phyloP scores from a whole-genome alignment of 2,329 filamentous ascomycete genomes.

The Fusarium verrucosum region DNA sequence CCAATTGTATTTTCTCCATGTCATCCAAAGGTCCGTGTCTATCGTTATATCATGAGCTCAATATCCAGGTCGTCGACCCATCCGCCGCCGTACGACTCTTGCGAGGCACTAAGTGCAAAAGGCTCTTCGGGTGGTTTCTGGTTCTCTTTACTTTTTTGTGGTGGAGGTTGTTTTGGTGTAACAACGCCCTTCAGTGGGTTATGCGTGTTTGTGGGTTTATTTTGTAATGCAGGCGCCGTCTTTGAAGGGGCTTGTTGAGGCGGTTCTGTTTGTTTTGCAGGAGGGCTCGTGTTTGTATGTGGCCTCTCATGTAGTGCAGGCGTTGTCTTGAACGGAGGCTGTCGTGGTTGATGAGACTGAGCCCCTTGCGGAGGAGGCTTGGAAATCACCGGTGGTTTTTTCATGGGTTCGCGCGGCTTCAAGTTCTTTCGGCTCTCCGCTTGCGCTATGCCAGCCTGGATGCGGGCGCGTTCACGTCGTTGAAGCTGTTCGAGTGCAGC shows the following conservation, averaged over 20 bases:
- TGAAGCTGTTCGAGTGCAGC: slow-evolving; percentile 47
- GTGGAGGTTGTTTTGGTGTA: neutral
- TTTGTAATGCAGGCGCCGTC: neutral
- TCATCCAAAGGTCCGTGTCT: slow-evolving; percentile 18
- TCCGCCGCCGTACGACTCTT: slow-evolving; percentile 52
- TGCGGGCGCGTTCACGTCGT: slow-evolving; percentile 37
- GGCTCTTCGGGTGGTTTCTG: slow-evolving; percentile 24
- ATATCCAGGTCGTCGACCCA: slow-evolving; percentile 52
- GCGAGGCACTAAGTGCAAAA: slow-evolving; percentile 43
- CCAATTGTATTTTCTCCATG: neutral
- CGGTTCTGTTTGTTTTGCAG: neutral
- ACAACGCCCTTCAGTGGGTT: neutral
- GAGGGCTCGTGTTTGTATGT: neutral
- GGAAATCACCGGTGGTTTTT: neutral
- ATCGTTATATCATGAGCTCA: slow-evolving; percentile 45
- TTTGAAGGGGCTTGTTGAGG: neutral
- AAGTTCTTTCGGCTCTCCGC: slow-evolving; percentile 8
- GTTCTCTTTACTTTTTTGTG: slow-evolving; percentile 39
- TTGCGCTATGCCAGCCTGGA: slow-evolving; percentile 34
- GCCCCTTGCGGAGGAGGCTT: neutral
- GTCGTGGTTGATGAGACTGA: slow-evolving; percentile 1
- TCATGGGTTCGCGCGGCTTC: neutral
- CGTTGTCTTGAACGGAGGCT: neutral
- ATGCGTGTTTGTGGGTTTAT: neutral
- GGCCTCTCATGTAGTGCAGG: neutral